Base-by-base conservation (phyloP, 176 grass and related monocot genomes). In the Panicum miliaceum region DNA sequence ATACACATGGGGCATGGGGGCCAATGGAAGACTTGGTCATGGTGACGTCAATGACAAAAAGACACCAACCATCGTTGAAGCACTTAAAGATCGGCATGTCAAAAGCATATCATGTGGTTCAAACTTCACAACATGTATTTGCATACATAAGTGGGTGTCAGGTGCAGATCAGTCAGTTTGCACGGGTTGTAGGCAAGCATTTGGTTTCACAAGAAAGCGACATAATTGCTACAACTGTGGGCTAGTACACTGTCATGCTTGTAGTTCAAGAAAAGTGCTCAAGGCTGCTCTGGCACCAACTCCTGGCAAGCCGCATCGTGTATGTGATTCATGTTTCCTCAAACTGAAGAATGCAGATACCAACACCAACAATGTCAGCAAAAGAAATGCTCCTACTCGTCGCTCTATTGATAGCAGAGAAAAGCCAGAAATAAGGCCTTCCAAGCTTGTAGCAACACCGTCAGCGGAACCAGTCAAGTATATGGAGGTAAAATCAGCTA, bases 81-180 rank as follows among this genome's bases (percentile, higher is more conserved):
- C 85, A 57, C 62, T 99, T 6, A 94, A 92, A 80, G 96, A 99
- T 68, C 77, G 93, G 4, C 97, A 99, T 76, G 96, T 99, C 47
- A 99, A 92, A 77, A 96, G 80, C 71, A 99, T 99, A 86, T 95
- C 97, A 82, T 99, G 97, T 57, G 97, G 97, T 62, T 95, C 93
- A 56, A 99, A 93, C 64, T 99, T 99, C 61, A 99, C 97, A 1
- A 87, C 97, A 35, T 99, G 97, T 77, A 99, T 99, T 72, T 99
- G 97, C 88, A 99, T 99, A 79, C 97, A 99, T 83, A 99, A 91
- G 81, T 99, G 97, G 97, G 91, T 99, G 26, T 95, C 93, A 54
- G 90, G 91, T 57, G 90, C 88, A 60, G 96, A 99, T 60, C 93
- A 99, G 74, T 92, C 93, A 13, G 76, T 96, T 62, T 99, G 93